Percentiles rank a stretch among this genome's conserved stretches.
phyloP scores from a whole-genome alignment of 495 filamentous ascomycete species.

The Entonaema liquescens region DNA sequence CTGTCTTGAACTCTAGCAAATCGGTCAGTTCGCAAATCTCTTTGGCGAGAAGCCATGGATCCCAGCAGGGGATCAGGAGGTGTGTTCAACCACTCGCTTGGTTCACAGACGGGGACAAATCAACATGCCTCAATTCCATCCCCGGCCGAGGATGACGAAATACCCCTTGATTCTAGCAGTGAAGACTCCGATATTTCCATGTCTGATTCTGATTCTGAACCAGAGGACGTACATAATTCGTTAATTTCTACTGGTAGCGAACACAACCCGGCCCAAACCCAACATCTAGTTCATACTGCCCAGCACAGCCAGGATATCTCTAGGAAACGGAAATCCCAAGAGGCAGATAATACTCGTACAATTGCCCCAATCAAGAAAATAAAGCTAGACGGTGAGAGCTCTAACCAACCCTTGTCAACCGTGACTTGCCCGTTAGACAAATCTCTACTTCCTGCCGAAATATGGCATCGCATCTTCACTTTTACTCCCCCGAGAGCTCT shows the following conservation, averaged over 20 bases:
- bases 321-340: conserved; percentile 53
- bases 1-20: neutral
- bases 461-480: conserved; percentile 66
- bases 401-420: neutral
- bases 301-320: conserved; percentile 23
- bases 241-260: conserved; percentile 22
- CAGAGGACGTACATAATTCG: conserved; percentile 5
- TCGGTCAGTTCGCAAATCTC: neutral
- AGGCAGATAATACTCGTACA: conserved; percentile 17
- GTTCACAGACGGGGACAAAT: neutral
- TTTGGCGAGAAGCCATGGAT: conserved; percentile 5
- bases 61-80: neutral
- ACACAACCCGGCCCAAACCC: conserved; percentile 14
- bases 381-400: conserved; percentile 45
- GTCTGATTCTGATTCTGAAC: conserved; percentile 25
- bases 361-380: conserved; percentile 46
- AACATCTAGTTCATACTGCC: neutral
- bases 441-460: conserved; percentile 57
- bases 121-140: neutral
- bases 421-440: conserved; percentile 37
- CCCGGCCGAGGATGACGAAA: conserved; percentile 32
- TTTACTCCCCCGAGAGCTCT: conserved; percentile 61
- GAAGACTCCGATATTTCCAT: conserved; percentile 36
- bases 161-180: conserved; percentile 30
- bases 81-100: neutral